These are phyloP conservation scores for Neonectria faginata DNA, from an alignment of 2,329 filamentous ascomycete species.

Conservation along the genomic window DNA sequence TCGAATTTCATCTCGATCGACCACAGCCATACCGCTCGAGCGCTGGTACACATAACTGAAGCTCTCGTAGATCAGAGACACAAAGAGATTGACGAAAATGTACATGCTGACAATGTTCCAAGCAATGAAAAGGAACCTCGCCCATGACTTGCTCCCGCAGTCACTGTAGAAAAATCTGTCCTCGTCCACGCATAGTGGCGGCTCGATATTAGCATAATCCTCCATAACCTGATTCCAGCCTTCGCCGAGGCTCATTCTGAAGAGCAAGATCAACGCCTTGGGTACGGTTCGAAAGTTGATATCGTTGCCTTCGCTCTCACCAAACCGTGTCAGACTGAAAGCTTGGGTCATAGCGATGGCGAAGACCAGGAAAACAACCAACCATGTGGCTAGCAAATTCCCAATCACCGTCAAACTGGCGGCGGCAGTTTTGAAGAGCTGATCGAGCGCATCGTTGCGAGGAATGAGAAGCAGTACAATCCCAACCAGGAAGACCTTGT, in stretches of 20 bases:
- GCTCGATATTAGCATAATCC: conserved; percentile 84
- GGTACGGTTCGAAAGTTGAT: conserved; percentile 94
- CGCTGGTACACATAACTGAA: conserved; percentile 99
- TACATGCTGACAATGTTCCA: conserved; percentile 99
- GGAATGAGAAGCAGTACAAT: conserved; percentile 92
- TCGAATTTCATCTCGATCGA: conserved; percentile 93
- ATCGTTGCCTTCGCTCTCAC: conserved; percentile 76
- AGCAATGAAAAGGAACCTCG: conserved; percentile 87
- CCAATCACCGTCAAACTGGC: conserved; percentile 91
- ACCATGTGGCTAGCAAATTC: conserved; percentile 95
- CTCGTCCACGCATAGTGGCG: conserved; percentile 82
- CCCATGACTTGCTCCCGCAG: conserved; percentile 92
- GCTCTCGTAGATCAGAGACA: conserved; percentile 98
- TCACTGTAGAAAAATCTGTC: conserved; percentile 85
- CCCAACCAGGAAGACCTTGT: conserved; percentile 94
- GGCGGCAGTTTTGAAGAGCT: conserved; percentile 98
- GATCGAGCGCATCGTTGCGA: conserved; percentile 95
- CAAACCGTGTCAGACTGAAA: conserved; percentile 94
- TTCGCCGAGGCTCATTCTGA: conserved; percentile 92
- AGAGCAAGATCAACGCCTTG: conserved; percentile 91
- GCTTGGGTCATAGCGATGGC: conserved; percentile 96
- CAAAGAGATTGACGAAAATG: conserved; percentile 97
- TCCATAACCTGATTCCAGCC: conserved; percentile 98
- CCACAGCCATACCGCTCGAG: conserved; percentile 89
- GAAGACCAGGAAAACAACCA: conserved; percentile 95